Conservation (phyloP, 768 basidiomycete species). For the Lanmaoa pseudosensibilis region DNA sequence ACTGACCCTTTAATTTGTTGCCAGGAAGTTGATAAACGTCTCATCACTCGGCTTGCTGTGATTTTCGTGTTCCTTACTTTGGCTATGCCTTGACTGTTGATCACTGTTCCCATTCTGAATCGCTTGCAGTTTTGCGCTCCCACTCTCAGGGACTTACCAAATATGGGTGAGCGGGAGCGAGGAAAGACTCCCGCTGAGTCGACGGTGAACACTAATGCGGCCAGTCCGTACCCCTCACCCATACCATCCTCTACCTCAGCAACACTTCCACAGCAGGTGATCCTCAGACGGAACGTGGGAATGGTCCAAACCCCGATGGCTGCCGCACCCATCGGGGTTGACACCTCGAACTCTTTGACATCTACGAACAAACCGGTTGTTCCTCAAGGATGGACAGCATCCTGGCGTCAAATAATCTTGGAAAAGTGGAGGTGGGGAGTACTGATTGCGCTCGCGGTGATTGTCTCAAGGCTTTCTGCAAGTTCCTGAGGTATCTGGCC, state of each 20-base stretch:
- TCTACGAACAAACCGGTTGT: constrained; percentile 31
- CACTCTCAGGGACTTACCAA: constrained; percentile 73
- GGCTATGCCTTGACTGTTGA: constrained; percentile 20
- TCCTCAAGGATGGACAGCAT: constrained; percentile 53
- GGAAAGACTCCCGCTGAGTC: constrained; percentile 44
- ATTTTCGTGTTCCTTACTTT: constrained; percentile 14
- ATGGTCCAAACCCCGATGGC: constrained; percentile 23
- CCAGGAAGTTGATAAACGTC: constrained; percentile 23
- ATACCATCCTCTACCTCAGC: constrained; percentile 21
- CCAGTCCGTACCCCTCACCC: constrained; percentile 17
- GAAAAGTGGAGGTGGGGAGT: constrained; percentile 87
- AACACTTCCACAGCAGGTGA: constrained; percentile 22
- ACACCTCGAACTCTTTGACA: constrained; percentile 22
- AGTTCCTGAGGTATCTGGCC: constrained; percentile 28
- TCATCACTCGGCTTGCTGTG: constrained; percentile 19
- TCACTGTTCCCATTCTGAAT: constrained; percentile 13
- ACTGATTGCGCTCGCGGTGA: constrained; percentile 71
- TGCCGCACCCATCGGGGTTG: constrained; percentile 9
- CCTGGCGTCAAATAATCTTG: constrained; percentile 67
- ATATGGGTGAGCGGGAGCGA: constrained; percentile 86
- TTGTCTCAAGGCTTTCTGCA: constrained; percentile 75
- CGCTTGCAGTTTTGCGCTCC: constrained; percentile 64
- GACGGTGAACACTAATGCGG: constrained; percentile 20
- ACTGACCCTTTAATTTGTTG: constrained; percentile 15
- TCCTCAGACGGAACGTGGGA: constrained; percentile 20